Evolutionary conservation across 345 rosid genomes (phyloP), one percentile per base, ranked within the genome.

Genomic region (Excoecaria cochinchinensis): DNA sequence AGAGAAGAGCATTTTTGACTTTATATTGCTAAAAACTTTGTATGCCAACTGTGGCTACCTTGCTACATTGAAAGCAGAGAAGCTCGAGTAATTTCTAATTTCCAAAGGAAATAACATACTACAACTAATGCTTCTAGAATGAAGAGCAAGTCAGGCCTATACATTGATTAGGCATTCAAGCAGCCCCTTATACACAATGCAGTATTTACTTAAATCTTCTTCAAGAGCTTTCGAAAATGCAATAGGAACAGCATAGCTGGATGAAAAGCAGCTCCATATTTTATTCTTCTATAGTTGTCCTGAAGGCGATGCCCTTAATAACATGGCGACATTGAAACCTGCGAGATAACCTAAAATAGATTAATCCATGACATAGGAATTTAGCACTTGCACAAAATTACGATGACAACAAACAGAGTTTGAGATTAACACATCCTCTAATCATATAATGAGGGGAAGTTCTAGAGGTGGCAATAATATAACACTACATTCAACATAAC

Each of bases 281-380:
- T 87, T 78, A 89, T 83, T 90, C 97, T 68, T 92, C 93, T 11
- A 78, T 78, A n/a, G 88, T 76, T 69, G 81, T 75, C 40, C 85
- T 81, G 82, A 85, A 85, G 58, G 88, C 86, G 53, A 92, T 76
- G 25, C 97, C 98, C 84, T 87, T 89, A 58, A 90, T 80, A 47
- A 86, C 90, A 81, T 89, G 97, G 44, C 92, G 90, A 73, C 97
- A 92, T n/a, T 89, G 97, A 75, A 87, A 92, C 97, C 98, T 92
- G 83, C 73, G 48, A 77, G 65, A 42, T 69, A 16, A 65, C 11
- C 50, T 42, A 25, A 25, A 44, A 60, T 25, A 36, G 22, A 22
- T 57, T 7, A 59, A 17, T 31, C 8, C 36, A 69, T 31, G 40
- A 24, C 21, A 36, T 21, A 39, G 36, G 51, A 36, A 47, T 44